A percentile compares a stretch with the other conserved stretches of the same genome.
Evolutionary conservation across 148 eudicot genomes (phyloP).

Genomic region (Hydrangea macrophylla): DNA sequence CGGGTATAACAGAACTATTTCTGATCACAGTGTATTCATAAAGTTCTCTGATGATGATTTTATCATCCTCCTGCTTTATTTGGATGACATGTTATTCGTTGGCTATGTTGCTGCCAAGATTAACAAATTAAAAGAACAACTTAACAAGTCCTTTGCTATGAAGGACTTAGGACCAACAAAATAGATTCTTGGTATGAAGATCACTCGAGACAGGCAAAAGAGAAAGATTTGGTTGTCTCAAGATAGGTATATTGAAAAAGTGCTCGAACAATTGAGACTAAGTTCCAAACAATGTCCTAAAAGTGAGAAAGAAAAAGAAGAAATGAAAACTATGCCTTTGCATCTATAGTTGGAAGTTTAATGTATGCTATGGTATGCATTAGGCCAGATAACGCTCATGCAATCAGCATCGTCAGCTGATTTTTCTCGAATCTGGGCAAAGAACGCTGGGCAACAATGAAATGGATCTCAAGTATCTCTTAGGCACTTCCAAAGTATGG

Average conservation of each 20-base stretch:
- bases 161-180: slow-evolving; percentile 1
- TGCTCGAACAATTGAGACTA: not conserved
- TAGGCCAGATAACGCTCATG: not conserved
- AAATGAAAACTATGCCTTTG: not conserved
- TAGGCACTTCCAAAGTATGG: not conserved
- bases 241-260: slow-evolving; percentile 10
- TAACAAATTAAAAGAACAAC: not conserved
- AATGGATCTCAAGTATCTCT: not conserved
- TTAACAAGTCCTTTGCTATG: slow-evolving; percentile 11
- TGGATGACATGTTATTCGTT: slow-evolving; percentile 16
- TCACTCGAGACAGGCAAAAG: not conserved
- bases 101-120: not conserved
- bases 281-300: not conserved
- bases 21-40: slow-evolving; percentile 8
- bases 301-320: slow-evolving; percentile 1
- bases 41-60: slow-evolving; percentile 5
- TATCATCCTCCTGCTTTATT: slow-evolving; percentile 12
- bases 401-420: not conserved
- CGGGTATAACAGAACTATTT: not conserved
- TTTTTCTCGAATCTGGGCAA: not conserved
- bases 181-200: slow-evolving; percentile 5
- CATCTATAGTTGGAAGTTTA: not conserved
- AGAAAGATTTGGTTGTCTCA: slow-evolving; percentile 6
- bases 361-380: slow-evolving; percentile 1
- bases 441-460: not conserved